Base-by-base conservation (phyloP, 768 basidiomycete species). In the Lactarius sp. region DNA sequence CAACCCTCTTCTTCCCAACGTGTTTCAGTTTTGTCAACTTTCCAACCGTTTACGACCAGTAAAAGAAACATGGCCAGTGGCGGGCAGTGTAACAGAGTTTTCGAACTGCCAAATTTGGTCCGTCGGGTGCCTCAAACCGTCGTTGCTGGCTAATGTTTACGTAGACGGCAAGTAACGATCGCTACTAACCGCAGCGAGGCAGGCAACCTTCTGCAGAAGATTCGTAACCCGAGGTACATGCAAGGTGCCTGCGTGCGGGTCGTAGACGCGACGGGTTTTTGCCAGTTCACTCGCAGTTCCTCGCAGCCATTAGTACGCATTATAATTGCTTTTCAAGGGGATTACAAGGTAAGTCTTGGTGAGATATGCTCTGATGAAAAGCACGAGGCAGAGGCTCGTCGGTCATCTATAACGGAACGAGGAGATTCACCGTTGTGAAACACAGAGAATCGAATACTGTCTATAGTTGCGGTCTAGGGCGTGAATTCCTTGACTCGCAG, bases 201-300 rank as follows among this genome's bases (percentile, higher is more conserved):
- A 54, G 62, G 58, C 62, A 54, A 52, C 52, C 62, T 64, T 64
- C 62, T 64, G 62, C 53, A 50, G 56, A 64, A 59, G 62, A 64
- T 64, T 64, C 62, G 57, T 64, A 54, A 49, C 47, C 36, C 27
- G 52, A 36, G 52, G 50, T 58, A 53, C 62, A 59, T 39, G 58
- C 46, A 33, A 54, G 58, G 52, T 47, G 49, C 62, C 52, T 54
- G 58, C 52, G 22, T 55, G 62, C 39, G 47, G 37, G 52, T 59
- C n/a, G 51, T 59, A 53, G 31, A 50, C 49, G 39, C 39, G 58
- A 59, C 51, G 47, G 52, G 46, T 52, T 37, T 58, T 44, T 34
- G 16, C 44, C 33, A 39, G 42, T 12, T 33, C 56, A 47, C 42
- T 33, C 52, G 1, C 34, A 20, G 62, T 10, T 59, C 44, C 52